Base-by-base conservation (phyloP, 2,329 filamentous ascomycete genomes). In the Ceratocystis huliohia region DNA sequence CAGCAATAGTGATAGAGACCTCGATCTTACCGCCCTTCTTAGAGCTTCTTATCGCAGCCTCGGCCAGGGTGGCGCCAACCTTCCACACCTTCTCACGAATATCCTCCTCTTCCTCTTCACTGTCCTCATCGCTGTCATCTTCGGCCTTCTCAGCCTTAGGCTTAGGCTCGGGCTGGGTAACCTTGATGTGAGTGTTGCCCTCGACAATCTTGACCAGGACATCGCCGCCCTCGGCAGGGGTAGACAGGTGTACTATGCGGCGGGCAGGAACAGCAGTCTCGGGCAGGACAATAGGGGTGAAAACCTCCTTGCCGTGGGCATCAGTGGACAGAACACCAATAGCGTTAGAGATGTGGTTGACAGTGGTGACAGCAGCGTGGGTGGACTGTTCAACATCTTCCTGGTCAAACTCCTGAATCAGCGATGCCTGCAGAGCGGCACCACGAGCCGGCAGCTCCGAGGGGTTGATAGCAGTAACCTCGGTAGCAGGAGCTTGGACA, bases 381-480 rank as follows among this genome's bases (percentile, higher is more conserved):
- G 91, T 96, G 69, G 90, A 96, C 81, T 96, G 92, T 75, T 95
- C 89, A 71, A 99, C 95, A 74, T 97, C 93, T 70, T 91, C 87
- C 71, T 85, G 82, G 72, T 99, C 94, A 77, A 96, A 99, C 76
- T 96, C 93, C 76, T 92, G 87, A 75, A 99, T 91, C 70, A 99
- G 81, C 68, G 88, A 95, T 46, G 94, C 94, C 79, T 99, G 94
- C 72, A 99, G 91, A 41, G 94, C 93, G 69, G 94, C 94, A 74
- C 94, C 94, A 70, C 94, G 87, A 69, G 89, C 88, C 72, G 88
- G 81, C 66, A 96, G 83, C 79, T 97, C 93, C 2, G 91, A 94
- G 70, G 94, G 94, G 83, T 97, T 97, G 78, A 97, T 86, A 69
- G 93, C 88, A 30, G 81, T 81, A 48, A 87, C 72, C 70, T 80